Evolutionary conservation across 2,329 filamentous ascomycete genomes (phyloP), one percentile per base, ranked within the genome.

Genomic region (Fusarium domesticum): DNA sequence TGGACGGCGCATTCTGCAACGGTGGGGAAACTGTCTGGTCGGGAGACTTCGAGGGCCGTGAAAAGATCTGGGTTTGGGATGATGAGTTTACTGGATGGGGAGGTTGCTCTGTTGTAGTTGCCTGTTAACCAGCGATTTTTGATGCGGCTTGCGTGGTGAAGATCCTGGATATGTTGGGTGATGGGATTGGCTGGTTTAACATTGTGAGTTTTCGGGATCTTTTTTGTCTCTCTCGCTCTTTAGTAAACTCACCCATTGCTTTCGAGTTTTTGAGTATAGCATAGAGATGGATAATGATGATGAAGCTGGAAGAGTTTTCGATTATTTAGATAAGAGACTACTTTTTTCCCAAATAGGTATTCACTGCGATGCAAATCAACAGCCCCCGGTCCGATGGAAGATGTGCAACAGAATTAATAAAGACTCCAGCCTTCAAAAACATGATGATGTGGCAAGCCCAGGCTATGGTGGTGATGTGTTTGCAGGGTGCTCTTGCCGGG

Each of bases 1-100:
- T 84, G 81, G 2, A 73, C 74, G 16, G 77, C 74, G 52, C 77
- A 81, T 34, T 63, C 50, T 36, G 35, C 35, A 28, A 32, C 35
- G n/a, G 42, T 47, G 30, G 44, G 60, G 30, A 47, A 18, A 4
- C 39, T 19, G 6, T 57, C 43, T 5, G 37, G 6, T 12, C 45
- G 39, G 0, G 23, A 18, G 17, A 37, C 35, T 5, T 46, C n/a
- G 2, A 52, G 39, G 8, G 32, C 11, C 5, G 33, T 19, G 30
- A 56, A 56, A 5, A 40, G 17, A 12, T 18, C 32, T 32, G 54
- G 48, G 12, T n/a, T 31, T 2, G 54, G 54, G 14, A 56, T 57
- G 15, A 36, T 15, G 25, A 48, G 51, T 19, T 56, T 56, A 7
- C 45, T 30, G 17, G 40, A 20, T 10, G 50, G 19, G 1, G 19